Evolutionary conservation across 1,284 basidiomycete species (phyloP).

Genomic region (Cutaneotrichosporon sp.): DNA sequence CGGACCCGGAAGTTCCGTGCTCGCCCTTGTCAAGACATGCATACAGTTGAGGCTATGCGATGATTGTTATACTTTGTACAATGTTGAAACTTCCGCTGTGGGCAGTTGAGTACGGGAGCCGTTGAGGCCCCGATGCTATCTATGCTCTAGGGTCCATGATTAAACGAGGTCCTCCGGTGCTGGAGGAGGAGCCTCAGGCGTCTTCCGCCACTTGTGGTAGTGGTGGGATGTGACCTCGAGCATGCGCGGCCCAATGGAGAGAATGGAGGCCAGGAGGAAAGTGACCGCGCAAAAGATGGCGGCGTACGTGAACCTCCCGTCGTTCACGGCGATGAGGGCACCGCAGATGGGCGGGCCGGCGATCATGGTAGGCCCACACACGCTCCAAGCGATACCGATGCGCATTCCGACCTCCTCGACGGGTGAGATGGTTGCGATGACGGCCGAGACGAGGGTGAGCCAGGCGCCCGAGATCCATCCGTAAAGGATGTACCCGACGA

Average conservation of each 20-base stretch:
- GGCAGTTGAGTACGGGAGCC: background rate
- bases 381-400: slow-evolving; percentile 48
- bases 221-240: slow-evolving; percentile 12
- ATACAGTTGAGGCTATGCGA: background rate
- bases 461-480: slow-evolving; percentile 44
- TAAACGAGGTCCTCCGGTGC: background rate
- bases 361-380: slow-evolving; percentile 36
- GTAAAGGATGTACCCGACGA: slow-evolving; percentile 43
- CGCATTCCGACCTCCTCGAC: slow-evolving; percentile 48
- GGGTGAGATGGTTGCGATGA: slow-evolving; percentile 43
- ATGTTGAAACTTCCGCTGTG: background rate
- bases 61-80: background rate
- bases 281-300: slow-evolving; percentile 41
- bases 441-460: slow-evolving; percentile 46
- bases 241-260: slow-evolving; percentile 32
- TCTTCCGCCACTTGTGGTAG: slow-evolving; percentile 1
- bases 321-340: slow-evolving; percentile 25
- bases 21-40: background rate
- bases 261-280: slow-evolving; percentile 31
- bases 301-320: slow-evolving; percentile 36
- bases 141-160: background rate
- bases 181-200: background rate
- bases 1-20: background rate
- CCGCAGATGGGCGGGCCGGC: slow-evolving; percentile 45
- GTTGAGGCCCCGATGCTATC: background rate